Evolutionary conservation across 192 early-diverging fungal genomes (phyloP), one percentile per base, ranked within the genome.

Genomic region (Coemansia sp.): DNA sequence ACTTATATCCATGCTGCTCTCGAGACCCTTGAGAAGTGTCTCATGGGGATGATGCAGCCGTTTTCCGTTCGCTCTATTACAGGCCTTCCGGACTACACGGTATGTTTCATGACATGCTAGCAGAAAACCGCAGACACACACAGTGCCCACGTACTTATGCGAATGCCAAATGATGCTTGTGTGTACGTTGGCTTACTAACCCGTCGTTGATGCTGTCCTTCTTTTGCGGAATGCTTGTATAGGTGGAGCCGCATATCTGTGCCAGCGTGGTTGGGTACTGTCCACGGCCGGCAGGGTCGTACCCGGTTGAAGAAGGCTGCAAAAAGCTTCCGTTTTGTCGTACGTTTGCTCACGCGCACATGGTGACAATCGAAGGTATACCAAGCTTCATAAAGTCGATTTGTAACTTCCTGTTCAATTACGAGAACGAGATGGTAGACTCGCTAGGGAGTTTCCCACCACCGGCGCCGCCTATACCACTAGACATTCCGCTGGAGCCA

Each of bases 311-410:
- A 22, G 60, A 58, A 35, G 61, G 61, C 25, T 56, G 68, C 62
- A 74, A 76, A 59, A 77, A 71, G 75, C 75, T 82, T n/a, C 80
- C 74, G 5, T 82, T 74, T 48, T 82, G 80, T 57, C 80, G 75
- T 45, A 82, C 80, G 14, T 38, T 82, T 13, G 62, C 69, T 0
- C 80, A 82, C 43, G 79, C 79, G 20, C 63, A 68, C 41, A 72
- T 73, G 71, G 79, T 81, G 36, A 81, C 69, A 14, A 41, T 20
- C 17, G 67, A 73, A 7, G 59, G 62, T 9, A 52, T 81, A n/a
- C 67, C 79, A 15, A 70, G 63, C 3, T 73, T 81, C 62, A 75
- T 81, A 59, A 75, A 76, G 61, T 45, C 65, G 4, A 69, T 81
- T 13, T 69, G 79, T 60, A 81, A 81, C 63, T 81, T 81, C 60